These are phyloP conservation scores for Rhynchospora breviuscula DNA, from an alignment of 176 grass and related monocot species.

Conservation along the genomic window DNA sequence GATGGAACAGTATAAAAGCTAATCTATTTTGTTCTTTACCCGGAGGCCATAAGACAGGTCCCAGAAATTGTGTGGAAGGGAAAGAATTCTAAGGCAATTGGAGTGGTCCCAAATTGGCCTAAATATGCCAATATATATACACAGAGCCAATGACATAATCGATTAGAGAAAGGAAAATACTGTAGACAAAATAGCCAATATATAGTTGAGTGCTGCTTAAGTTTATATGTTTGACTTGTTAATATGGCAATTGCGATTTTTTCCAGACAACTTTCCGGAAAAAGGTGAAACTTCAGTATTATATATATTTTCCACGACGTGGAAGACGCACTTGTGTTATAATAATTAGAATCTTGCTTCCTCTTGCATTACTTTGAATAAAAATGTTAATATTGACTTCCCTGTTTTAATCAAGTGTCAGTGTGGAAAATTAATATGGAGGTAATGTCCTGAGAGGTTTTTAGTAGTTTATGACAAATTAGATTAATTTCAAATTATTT, in stretches of 20 bases:
- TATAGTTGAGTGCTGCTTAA: slow-evolving; percentile 1
- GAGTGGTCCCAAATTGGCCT: slow-evolving; percentile 1
- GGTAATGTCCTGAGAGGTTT: no score
- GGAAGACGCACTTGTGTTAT: no score
- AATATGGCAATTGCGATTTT: background rate
- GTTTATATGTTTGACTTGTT: background rate
- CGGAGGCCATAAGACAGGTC: background rate
- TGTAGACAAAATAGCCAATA: background rate
- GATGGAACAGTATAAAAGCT: background rate
- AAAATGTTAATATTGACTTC: no score
- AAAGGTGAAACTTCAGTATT: background rate
- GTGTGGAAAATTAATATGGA: no score
- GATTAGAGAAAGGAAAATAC: background rate
- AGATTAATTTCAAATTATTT: no score
- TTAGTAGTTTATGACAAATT: no score
- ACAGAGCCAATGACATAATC: slow-evolving; percentile 1
- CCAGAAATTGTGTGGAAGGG: slow-evolving; percentile 13
- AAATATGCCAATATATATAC: background rate
- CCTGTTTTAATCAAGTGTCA: no score
- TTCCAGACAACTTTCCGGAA: background rate
- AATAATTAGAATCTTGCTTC: no score
- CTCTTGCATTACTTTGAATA: no score
- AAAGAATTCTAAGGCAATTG: slow-evolving; percentile 13
- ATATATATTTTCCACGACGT: background rate
- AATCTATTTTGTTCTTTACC: background rate